Conservation (phyloP, 2,329 filamentous ascomycete species). For the Raffaelea deltoideospora region DNA sequence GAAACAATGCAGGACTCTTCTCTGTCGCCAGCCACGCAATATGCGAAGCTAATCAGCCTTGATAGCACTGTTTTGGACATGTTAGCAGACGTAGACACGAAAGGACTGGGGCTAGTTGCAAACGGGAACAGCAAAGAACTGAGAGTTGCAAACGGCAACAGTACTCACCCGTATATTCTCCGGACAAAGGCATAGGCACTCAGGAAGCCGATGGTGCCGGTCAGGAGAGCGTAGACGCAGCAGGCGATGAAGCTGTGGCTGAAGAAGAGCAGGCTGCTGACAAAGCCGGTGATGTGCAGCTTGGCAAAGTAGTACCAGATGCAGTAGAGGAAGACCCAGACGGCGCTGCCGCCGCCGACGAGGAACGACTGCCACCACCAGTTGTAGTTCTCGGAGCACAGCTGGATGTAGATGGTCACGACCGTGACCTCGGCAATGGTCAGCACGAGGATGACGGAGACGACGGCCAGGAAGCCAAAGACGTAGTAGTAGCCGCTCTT, state of each 20-base stretch:
- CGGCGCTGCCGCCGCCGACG: constrained; percentile 57
- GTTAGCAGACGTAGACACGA: not conserved
- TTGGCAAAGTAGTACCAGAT: constrained; percentile 72
- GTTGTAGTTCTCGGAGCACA: constrained; percentile 74
- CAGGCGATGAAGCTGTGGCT: constrained; percentile 72
- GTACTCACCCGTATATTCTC: constrained; percentile 60
- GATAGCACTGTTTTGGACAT: constrained; percentile 25
- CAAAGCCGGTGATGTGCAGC: constrained; percentile 66
- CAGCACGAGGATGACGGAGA: constrained; percentile 55
- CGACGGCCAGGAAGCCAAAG: constrained; percentile 69
- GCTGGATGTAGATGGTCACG: constrained; percentile 66
- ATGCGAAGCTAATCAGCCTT: constrained; percentile 32
- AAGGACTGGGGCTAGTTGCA: not conserved
- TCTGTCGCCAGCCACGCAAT: no score
- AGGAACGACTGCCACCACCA: constrained; percentile 91
- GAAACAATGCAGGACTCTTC: no score
- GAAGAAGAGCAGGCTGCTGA: constrained; percentile 72
- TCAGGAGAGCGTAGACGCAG: constrained; percentile 64
- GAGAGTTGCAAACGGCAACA: constrained; percentile 13
- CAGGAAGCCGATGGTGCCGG: constrained; percentile 72
- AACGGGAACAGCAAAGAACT: not conserved
- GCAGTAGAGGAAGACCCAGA: constrained; percentile 75
- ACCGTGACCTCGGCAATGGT: constrained; percentile 74
- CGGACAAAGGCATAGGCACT: constrained; percentile 72
- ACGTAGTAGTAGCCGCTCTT: constrained; percentile 89